Evolutionary conservation across 257 asterid genomes (phyloP), one percentile per base, ranked within the genome.

Genomic region (Voacanga thouarsii): DNA sequence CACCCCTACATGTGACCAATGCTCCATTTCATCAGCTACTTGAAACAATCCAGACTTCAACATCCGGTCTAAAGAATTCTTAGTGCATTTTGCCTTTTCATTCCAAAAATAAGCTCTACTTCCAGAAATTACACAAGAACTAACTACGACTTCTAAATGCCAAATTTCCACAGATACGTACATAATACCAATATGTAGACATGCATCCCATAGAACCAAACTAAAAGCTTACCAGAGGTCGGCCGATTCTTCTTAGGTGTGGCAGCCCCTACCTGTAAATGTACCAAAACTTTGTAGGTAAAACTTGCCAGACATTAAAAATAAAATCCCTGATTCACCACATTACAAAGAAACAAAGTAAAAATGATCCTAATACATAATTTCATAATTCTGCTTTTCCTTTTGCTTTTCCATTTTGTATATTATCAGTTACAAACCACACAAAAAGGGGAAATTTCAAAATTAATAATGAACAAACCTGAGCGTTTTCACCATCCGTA

Each of bases 241-340:
- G 84, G 90, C 72, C 94, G 85, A 71, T 79, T 77, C 83, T 87
- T 89, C 91, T 87, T 94, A 37, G 91, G 88, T 15, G 94, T 82
- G 81, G 87, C 89, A 65, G 90, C 90, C 71, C 93, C 97, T 28
- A 83, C 92, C 97, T 90, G 63, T 51, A 50, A 77, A 76, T 47
- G 23, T 23, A 39, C 56, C 41, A 55, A 64, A 41, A 41, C 12
- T 53, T 61, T 30, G 37, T 23, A 21, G 5, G n/a, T 28, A 44
- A 41, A 41, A 11, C 16, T 23, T 18, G 28, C 47, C 71, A n/a
- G 45, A 65, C 37, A 33, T 33, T 2, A 41, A 30, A 69, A 33
- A 33, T 1, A 33, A 33, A 33, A 33, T 1, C 2, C 1, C 37
- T 33, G 37, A 33, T 2, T 33, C 37, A 33, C 23, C n/a, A 4